Evolutionary conservation across 2,329 filamentous ascomycete genomes (phyloP).

Genomic region (Colletotrichum incanum): DNA sequence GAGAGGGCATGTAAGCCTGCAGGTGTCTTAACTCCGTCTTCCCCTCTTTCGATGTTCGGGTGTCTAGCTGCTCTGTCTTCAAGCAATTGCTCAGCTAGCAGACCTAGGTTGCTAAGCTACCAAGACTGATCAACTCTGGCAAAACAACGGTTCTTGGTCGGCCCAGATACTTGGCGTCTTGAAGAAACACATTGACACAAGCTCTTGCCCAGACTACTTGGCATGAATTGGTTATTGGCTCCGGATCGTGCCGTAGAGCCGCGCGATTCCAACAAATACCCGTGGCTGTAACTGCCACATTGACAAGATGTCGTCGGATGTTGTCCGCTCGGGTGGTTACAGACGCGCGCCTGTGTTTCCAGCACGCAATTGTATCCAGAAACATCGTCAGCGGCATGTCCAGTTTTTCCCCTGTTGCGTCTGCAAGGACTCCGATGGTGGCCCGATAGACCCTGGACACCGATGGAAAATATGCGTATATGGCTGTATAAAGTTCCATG

Average conservation of each 20-base stretch:
- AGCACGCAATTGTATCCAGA: conserved; percentile 37
- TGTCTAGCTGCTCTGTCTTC: neutral
- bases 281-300: too few species aligned
- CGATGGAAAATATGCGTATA: neutral
- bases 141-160: neutral
- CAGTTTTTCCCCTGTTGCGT: neutral
- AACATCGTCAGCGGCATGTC: conserved; percentile 37
- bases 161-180: neutral
- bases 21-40: neutral
- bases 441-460: conserved; percentile 12
- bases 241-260: conserved; percentile 14
- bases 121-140: neutral
- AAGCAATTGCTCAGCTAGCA: neutral
- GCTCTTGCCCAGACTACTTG: conserved; percentile 15
- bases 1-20: neutral
- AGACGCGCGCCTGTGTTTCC: neutral
- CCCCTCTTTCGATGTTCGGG: neutral
- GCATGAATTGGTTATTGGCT: too few species aligned
- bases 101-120: neutral
- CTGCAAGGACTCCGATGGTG: conserved; percentile 13
- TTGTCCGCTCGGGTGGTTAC: conserved; percentile 2
- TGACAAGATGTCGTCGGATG: conserved; percentile 9
- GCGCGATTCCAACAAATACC: neutral
- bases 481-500: conserved; percentile 11
- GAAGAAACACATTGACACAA: neutral